phyloP scores from a whole-genome alignment of 2,329 filamentous ascomycete species.

The Emmonsiellopsis sp. region DNA sequence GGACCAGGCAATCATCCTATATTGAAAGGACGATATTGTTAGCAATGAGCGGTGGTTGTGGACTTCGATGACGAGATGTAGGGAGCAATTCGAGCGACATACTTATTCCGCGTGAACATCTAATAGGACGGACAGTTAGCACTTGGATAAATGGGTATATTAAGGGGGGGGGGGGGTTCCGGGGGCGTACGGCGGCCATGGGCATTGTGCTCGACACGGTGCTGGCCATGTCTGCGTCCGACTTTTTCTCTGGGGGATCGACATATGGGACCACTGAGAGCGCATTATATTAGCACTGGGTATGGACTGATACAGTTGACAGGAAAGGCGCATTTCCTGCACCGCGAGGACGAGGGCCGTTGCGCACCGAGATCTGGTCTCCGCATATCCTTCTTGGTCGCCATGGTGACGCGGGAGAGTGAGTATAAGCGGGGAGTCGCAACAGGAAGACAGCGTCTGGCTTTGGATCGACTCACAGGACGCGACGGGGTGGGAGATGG shows the following conservation, averaged over 20 bases:
- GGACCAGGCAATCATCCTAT: constrained; percentile 56
- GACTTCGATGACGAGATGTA: background rate
- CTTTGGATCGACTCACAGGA: too few species aligned
- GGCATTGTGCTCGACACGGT: constrained; percentile 70
- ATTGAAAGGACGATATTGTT: background rate
- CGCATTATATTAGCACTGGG: constrained; percentile 3
- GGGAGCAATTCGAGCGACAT: constrained; percentile 18
- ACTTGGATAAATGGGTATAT: background rate
- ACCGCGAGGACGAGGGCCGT: constrained; percentile 9
- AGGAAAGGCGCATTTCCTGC: background rate
- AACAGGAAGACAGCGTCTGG: too few species aligned
- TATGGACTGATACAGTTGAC: background rate
- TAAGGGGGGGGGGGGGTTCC: too few species aligned
- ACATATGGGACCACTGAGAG: constrained; percentile 75
- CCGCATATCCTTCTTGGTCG: constrained; percentile 66
- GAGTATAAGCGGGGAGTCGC: background rate
- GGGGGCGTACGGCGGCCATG: constrained; percentile 66
- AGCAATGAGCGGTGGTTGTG: background rate
- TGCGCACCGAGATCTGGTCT: constrained; percentile 60
- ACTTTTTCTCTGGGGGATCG: constrained; percentile 58
- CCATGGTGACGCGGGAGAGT: constrained; percentile 38
- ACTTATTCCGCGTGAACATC: constrained; percentile 90
- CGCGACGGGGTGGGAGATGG: too few species aligned
- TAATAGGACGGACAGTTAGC: constrained; percentile 19
- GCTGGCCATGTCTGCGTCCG: constrained; percentile 59